Conservation (phyloP, 495 filamentous ascomycete species). For the Penicillium samsonianum region DNA sequence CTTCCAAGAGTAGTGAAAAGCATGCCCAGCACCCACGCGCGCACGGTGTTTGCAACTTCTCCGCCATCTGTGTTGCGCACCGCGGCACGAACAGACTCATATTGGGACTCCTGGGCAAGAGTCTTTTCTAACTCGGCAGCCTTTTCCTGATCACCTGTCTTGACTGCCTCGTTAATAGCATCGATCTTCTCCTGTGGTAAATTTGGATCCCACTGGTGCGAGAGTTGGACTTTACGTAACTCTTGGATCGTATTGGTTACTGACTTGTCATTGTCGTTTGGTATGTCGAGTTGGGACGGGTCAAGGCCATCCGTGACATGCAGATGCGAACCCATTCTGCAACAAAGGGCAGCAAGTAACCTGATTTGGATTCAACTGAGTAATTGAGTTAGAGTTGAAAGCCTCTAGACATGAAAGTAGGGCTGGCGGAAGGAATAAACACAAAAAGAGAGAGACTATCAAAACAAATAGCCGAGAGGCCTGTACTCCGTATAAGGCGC, state of each 20-base stretch:
- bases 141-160: constrained; percentile 21
- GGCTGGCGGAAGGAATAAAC: too few species aligned
- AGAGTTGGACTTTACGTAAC: constrained; percentile 12
- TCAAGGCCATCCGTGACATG: constrained; percentile 1
- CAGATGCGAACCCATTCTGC: background rate
- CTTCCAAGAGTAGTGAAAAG: constrained; percentile 24
- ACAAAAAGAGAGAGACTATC: background rate
- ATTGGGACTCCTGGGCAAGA: constrained; percentile 21
- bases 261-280: constrained; percentile 3
- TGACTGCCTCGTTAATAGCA: constrained; percentile 18
- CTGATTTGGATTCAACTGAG: too few species aligned
- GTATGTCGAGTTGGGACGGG: background rate
- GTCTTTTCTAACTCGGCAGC: constrained; percentile 21
- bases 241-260: constrained; percentile 9
- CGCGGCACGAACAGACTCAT: constrained; percentile 26
- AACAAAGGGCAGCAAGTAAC: too few species aligned
- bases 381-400: too few species aligned
- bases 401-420: too few species aligned
- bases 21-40: constrained; percentile 24
- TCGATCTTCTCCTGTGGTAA: constrained; percentile 22
- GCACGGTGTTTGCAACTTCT: constrained; percentile 23
- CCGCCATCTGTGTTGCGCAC: constrained; percentile 24
- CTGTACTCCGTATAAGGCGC: too few species aligned
- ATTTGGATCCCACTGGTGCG: constrained; percentile 29
- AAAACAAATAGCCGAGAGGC: too few species aligned